Evolutionary conservation across 2,329 filamentous ascomycete species (phyloP).

Genomic region (Fusarium stilboides): DNA sequence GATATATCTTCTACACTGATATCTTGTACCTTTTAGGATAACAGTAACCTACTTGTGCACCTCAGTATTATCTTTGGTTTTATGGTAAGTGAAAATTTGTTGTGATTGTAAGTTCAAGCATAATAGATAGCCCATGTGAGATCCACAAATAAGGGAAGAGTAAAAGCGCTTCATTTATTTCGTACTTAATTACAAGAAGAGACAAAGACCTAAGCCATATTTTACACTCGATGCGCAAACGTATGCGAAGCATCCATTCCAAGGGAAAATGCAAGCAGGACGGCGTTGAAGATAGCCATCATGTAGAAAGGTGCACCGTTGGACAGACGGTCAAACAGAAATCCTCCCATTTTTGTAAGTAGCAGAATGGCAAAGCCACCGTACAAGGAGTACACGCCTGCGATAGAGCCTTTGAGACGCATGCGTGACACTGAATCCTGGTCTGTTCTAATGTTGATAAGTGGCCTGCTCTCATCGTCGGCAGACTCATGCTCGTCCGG

Average conservation of each 20-base stretch:
- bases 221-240: constrained; percentile 50
- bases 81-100: neutral
- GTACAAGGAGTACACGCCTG: constrained; percentile 92
- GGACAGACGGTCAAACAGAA: constrained; percentile 83
- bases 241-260: constrained; percentile 64
- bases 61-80: neutral
- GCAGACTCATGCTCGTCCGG: constrained; percentile 59
- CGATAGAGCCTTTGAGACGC: constrained; percentile 90
- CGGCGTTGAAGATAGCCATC: constrained; percentile 89
- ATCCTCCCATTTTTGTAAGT: constrained; percentile 91
- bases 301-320: constrained; percentile 91
- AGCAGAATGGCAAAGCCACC: constrained; percentile 92
- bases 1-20: neutral
- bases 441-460: constrained; percentile 54
- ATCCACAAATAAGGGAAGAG: neutral
- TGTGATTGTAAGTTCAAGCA: neutral
- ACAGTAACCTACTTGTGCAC: neutral
- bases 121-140: neutral
- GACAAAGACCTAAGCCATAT: neutral
- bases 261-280: constrained; percentile 74
- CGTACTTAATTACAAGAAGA: constrained; percentile 20
- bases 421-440: constrained; percentile 63
- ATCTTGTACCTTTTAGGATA: neutral
- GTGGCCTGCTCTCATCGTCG: constrained; percentile 57
- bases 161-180: constrained; percentile 38